Base-by-base conservation (phyloP, 164 flowering plant species). In the Chloranthus sessilifolius region DNA sequence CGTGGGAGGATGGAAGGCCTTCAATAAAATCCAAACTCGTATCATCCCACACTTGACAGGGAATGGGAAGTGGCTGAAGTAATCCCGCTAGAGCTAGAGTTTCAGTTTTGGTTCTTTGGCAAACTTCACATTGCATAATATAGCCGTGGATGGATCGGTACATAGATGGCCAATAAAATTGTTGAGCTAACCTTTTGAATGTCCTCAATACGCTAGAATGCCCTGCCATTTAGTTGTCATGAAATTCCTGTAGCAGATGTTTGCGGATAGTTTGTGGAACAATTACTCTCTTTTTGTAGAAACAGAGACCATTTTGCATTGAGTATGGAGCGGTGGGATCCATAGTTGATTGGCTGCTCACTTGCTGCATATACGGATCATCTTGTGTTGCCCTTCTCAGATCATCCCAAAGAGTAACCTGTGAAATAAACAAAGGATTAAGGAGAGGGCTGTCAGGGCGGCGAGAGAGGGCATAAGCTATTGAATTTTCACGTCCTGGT, bases 111-210 rank as follows among this genome's bases (percentile, higher is more conserved):
- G 7, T 9, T 0, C 2, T 1, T 21, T 55, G 55, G n/a, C 60
- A 61, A 0, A 34, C 5, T 3, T 22, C 33, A 20, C 54, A 55
- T 0, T 29, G 19, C 0, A 2, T 1, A 2, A 61, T 7, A 14
- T 10, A 40, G 8, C 4, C 6, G 7, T 34, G 11, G 1, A 43
- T 12, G 0, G 20, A 5, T 4, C 8, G 4, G 0, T 19, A n/a
- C 60, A 64, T 53, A 0, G 48, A 46, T 10, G 16, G 15, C 56
- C 52, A 65, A 50, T 59, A 53, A 48, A 53, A 53, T 9, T 10
- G 15, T 0, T n/a, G 2, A 1, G 15, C 20, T 4, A 64, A 26
- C 8, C 46, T 14, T 0, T 47, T 30, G 7, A 52, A 21, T 4
- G 55, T 52, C 19, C 28, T 48, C 2, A 35, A 0, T 49, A 42